Evolutionary conservation across 805 yeast genomes (phyloP), one percentile per base, ranked within the genome.

Genomic region (Kuraishia cidri): DNA sequence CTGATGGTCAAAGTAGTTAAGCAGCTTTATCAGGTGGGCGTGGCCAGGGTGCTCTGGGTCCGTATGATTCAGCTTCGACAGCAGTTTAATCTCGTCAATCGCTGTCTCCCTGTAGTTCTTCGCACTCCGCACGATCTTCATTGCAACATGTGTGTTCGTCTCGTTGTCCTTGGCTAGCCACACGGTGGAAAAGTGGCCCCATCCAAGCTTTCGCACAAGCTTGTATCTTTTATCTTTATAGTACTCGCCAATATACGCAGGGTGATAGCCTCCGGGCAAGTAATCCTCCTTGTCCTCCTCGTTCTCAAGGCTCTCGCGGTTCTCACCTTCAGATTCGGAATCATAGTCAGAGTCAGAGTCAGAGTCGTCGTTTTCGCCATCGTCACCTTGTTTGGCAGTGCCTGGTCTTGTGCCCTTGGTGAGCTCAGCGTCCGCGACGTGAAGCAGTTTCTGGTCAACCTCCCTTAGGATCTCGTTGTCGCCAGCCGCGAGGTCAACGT

Each of bases 141-240:
- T 71, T 2, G 98, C 98, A 15, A 92, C 97, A 50, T 83, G 95
- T 30, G 71, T 60, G 38, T 71, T 66, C 35, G 65, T 61, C 40
- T 62, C 66, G 37, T 74, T 79, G 32, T 62, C 65, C 38, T 60
- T 69, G 4, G 96, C 97, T 19, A 84, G 63, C 97, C 96, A 88
- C 15, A 85, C 97, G 1, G 95, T 92, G 18, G 94, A 80, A 52
- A 92, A 92, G 58, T 92, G 97, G 23, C 99, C 99, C 99, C 99
- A 92, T 1, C 99, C 99, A 4, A 92, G 64, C 52, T 92, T 92
- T 39, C 97, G 72, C 20, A 84, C 88, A 31, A 92, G 58, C 2
- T 78, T 66, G 53, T 92, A 92, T 37, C 83, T 72, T 6, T 44
- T 47, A 35, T 81, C 65, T 45, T 85, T 82, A 56, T 80, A 90